Percentiles rank a stretch among this genome's conserved stretches.
phyloP scores from a whole-genome alignment of 192 early-diverging fungal species.

The Phlyctochytrium bullatum region DNA sequence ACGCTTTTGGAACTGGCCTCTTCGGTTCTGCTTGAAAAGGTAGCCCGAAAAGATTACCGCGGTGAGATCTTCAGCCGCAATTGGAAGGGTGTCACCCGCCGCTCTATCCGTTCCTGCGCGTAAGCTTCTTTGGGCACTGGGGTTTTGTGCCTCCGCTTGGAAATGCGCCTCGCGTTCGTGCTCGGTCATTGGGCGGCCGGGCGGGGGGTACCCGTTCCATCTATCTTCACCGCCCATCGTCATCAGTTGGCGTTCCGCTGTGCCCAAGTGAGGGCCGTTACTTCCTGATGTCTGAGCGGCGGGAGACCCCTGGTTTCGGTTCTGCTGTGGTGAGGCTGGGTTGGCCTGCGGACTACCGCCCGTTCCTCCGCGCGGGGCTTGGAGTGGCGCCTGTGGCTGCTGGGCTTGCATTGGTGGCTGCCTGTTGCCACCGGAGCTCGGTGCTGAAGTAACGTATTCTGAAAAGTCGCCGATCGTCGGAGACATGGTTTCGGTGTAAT shows the following conservation, averaged over 20 bases:
- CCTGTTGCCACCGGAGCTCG: not conserved
- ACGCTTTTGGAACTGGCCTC: conserved; percentile 35
- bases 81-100: not conserved
- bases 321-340: too few relatives aligned
- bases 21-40: conserved; percentile 37
- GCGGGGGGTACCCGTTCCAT: not conserved
- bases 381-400: not conserved
- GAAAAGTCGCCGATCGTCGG: too few relatives aligned
- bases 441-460: too few relatives aligned
- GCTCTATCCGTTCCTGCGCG: too few relatives aligned
- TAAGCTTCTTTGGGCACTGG: not conserved
- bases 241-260: not conserved
- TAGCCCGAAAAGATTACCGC: conserved; percentile 31
- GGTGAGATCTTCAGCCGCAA: not conserved
- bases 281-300: not conserved
- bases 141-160: not conserved
- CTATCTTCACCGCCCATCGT: not conserved
- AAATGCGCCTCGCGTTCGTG: not conserved
- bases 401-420: not conserved
- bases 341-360: too few relatives aligned
- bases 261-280: not conserved
- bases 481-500: not conserved
- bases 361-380: too few relatives aligned
- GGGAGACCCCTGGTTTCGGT: too few relatives aligned
- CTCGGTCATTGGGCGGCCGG: not conserved